Base-by-base conservation (phyloP, 805 yeast genomes). In the Jamesozyma piceae region DNA sequence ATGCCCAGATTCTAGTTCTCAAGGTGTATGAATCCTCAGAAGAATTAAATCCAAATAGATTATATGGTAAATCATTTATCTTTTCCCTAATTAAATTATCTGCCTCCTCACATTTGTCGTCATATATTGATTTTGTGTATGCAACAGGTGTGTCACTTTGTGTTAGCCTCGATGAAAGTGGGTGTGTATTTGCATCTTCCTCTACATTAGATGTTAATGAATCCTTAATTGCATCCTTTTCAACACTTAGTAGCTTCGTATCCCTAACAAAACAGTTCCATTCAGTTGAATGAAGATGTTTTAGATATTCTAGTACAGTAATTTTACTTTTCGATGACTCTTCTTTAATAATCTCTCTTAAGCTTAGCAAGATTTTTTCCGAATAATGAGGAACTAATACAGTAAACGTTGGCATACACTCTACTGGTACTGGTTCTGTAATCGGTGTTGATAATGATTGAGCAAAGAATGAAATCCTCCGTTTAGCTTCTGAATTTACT, bases 381-480 rank as follows among this genome's bases (percentile, higher is more conserved):
- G 82, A 71, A 60, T 82, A 88, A 60, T 88, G 95, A 8, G 96
- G 96, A 36, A 88, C 74, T 54, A 88, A 68, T 8, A 87, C 95
- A 1, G 92, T 77, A 53, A 86, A 86, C 0, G 84, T 68, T 1
- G 95, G 94, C 86, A 84, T 83, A 35, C 77, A 69, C 18, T 71
- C 73, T 6, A 80, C 72, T 0, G 86, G 74, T 11, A 72, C 63
- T 0, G 87, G 80, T 36, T 80, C 87, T 0, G 86, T 82, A 67
- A 87, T 81, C 1, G 95, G 90, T 0, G 94, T 84, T 0, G 95
- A 80, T 35, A 87, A 66, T 0, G 95, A 85, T 55, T 87, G 95
- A 0, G 96, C 95, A 69, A 87, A 87, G 57, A 84, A 87, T 0
- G 95, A 82, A 1, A 87, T 75, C 49, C 96, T 71, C 53, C 95